These are phyloP conservation scores for Pseudogymnoascus sp. DNA, from an alignment of 2,329 filamentous ascomycete species.

Conservation along the genomic window DNA sequence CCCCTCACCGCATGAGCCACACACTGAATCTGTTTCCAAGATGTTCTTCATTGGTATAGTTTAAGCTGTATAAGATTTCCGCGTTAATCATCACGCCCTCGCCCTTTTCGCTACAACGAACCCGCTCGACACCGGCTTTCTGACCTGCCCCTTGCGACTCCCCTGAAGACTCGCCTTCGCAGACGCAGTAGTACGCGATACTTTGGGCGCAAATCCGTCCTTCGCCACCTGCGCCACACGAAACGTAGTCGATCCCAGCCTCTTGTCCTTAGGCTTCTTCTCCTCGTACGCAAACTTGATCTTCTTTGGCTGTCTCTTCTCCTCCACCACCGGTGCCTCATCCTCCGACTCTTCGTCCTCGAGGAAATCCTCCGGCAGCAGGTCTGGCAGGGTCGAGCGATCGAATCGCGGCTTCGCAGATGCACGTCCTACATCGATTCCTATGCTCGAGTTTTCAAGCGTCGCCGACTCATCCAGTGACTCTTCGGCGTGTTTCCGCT, in stretches of 20 bases:
- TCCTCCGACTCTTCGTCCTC: conserved; percentile 21
- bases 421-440: neutral
- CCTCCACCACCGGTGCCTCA: neutral
- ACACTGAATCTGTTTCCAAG: neutral
- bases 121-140: neutral
- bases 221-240: conserved; percentile 19
- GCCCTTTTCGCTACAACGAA: neutral
- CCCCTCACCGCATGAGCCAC: neutral
- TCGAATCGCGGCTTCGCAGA: conserved; percentile 1
- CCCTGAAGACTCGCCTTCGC: conserved; percentile 14
- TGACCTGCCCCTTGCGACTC: neutral
- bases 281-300: conserved; percentile 23
- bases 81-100: neutral
- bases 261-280: conserved; percentile 24
- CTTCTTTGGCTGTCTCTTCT: conserved; percentile 19
- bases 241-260: conserved; percentile 25
- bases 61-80: neutral
- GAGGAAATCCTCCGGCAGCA: conserved; percentile 26
- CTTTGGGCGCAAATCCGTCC: conserved; percentile 25
- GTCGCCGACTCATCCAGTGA: neutral
- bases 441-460: neutral
- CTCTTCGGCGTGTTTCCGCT: conserved; percentile 18
- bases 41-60: conserved; percentile 1
- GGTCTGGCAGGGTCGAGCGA: conserved; percentile 19
- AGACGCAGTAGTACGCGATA: conserved; percentile 18